phyloP scores from a whole-genome alignment of 2,329 filamentous ascomycete genomes.

The Fusarium decemcellulare region DNA sequence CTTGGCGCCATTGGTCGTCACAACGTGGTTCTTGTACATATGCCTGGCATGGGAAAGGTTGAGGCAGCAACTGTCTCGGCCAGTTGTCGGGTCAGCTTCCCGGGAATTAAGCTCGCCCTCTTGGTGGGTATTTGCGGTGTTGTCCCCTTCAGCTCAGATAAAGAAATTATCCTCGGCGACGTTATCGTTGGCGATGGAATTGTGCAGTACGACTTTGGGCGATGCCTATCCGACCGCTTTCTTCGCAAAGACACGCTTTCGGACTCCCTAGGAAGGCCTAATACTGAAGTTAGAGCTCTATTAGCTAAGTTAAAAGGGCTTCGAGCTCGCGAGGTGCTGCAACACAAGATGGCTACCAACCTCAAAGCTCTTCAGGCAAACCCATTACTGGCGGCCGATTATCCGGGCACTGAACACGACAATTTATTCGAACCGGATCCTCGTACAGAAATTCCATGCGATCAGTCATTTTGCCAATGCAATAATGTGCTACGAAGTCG shows the following conservation, averaged over 20 bases:
- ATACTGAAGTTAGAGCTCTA: conserved; percentile 38
- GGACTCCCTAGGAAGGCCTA: conserved; percentile 39
- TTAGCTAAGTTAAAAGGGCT: conserved; percentile 39
- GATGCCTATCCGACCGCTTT: conserved; percentile 37
- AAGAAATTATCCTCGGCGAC: conserved; percentile 44
- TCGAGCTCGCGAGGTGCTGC: conserved; percentile 11
- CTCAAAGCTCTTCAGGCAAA: not conserved
- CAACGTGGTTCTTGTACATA: conserved; percentile 47
- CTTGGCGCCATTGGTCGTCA: conserved; percentile 46
- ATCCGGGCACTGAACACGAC: not conserved
- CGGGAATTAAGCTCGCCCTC: conserved; percentile 49
- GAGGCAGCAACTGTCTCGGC: conserved; percentile 44
- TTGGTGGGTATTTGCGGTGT: conserved; percentile 56
- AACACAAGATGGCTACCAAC: not conserved
- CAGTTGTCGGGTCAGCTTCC: conserved; percentile 51
- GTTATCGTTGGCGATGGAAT: conserved; percentile 47
- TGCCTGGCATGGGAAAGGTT: conserved; percentile 48
- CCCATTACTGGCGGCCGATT: not conserved
- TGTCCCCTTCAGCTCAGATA: conserved; percentile 23
- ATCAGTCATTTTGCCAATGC: not conserved
- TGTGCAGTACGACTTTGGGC: conserved; percentile 50
- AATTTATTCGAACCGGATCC: not conserved
- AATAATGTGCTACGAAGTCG: not conserved
- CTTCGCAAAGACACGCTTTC: conserved; percentile 39
- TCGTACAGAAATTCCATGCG: not conserved